A percentile compares a stretch with the other conserved stretches of the same genome.
Evolutionary conservation across 768 basidiomycete genomes (phyloP).

Genomic region (Hemileccinum rubropunctum): DNA sequence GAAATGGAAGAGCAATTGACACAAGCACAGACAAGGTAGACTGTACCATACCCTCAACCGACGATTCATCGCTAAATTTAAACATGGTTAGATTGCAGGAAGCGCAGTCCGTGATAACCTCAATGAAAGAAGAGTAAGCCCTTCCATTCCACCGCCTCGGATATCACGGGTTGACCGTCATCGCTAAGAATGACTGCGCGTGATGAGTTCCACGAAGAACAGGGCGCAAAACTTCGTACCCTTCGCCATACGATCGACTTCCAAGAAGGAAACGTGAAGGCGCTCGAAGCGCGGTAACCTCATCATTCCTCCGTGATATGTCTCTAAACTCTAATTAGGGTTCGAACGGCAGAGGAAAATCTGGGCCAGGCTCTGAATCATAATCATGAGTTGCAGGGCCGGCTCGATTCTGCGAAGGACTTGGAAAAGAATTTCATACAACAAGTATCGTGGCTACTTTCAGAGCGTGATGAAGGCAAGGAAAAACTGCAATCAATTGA

Average conservation of each 20-base stretch:
- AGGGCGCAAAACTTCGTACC: constrained; percentile 25
- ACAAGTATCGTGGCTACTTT: constrained; percentile 24
- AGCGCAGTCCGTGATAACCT: constrained; percentile 21
- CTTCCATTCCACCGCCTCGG: constrained; percentile 21
- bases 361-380: constrained; percentile 15
- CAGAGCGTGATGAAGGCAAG: constrained; percentile 24
- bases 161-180: constrained; percentile 11
- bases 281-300: constrained; percentile 26
- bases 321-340: constrained; percentile 17
- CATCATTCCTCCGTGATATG: neutral
- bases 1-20: constrained; percentile 29
- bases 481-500: constrained; percentile 14
- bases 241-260: constrained; percentile 30
- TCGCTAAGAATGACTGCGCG: constrained; percentile 21
- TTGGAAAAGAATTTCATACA: constrained; percentile 24
- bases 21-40: constrained; percentile 23
- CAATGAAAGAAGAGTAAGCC: constrained; percentile 31
- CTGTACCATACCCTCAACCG: neutral
- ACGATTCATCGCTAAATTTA: constrained; percentile 10
- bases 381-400: constrained; percentile 28
- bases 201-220: constrained; percentile 24
- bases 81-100: constrained; percentile 24
- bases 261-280: constrained; percentile 28
- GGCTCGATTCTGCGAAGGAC: constrained; percentile 22
- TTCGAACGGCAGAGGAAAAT: constrained; percentile 20